A percentile compares a stretch with the other conserved stretches of the same genome.
Conservation (phyloP, 2,329 filamentous ascomycete genomes). For the Colletotrichum sp. region DNA sequence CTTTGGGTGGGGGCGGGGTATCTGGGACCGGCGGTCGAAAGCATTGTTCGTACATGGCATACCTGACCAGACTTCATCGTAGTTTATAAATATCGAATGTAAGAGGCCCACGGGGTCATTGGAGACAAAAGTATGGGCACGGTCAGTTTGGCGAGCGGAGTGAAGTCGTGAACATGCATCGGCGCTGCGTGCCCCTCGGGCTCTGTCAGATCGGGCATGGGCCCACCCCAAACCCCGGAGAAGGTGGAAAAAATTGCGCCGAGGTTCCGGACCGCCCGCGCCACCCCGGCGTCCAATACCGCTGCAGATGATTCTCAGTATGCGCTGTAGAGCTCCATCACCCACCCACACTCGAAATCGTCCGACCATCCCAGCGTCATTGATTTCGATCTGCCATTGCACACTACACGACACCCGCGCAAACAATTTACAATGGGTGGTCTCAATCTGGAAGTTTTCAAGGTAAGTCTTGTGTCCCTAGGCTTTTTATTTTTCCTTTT, state of each 20-base stretch:
- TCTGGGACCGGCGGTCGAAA: background rate
- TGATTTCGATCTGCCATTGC: background rate
- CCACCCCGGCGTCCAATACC: slow-evolving; percentile 6
- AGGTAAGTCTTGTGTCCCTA: slow-evolving; percentile 56
- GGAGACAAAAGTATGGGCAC: background rate
- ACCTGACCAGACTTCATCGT: slow-evolving; percentile 12
- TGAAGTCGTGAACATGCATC: background rate
- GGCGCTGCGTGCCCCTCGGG: background rate
- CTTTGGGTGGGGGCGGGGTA: background rate
- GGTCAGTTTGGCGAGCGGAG: background rate
- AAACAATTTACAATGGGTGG: slow-evolving; percentile 62
- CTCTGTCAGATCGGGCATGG: slow-evolving; percentile 10
- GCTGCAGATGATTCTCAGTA: slow-evolving; percentile 9
- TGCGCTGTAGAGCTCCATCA: background rate
- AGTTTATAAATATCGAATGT: background rate
- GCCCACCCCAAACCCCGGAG: slow-evolving; percentile 8
- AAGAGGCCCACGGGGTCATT: background rate
- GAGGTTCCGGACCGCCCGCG: slow-evolving; percentile 2
- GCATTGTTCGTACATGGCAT: slow-evolving; percentile 11
- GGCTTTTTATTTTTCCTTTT: background rate
- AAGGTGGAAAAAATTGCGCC: slow-evolving; percentile 16
- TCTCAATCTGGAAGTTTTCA: slow-evolving; percentile 88
- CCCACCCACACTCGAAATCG: background rate
- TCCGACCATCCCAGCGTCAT: slow-evolving; percentile 8
- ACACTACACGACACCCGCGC: background rate